Percentiles rank a stretch among this genome's conserved stretches.
phyloP scores from a whole-genome alignment of 1,284 basidiomycete species.

The Peniophora sp. region DNA sequence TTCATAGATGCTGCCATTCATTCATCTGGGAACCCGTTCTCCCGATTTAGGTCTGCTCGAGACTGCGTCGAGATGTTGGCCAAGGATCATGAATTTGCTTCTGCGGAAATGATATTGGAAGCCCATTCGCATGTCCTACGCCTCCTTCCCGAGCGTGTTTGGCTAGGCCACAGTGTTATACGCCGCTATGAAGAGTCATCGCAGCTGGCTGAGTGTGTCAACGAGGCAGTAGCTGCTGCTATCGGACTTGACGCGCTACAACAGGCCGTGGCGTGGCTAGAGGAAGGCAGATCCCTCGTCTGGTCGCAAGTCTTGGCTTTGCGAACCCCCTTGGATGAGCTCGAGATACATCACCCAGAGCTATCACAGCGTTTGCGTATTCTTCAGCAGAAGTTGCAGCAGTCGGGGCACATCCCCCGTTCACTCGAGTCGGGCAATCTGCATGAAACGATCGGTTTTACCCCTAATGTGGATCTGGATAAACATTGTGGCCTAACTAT shows the following conservation, averaged over 20 bases:
- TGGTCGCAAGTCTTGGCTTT: neutral
- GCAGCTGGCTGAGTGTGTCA: neutral
- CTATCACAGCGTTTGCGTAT: neutral
- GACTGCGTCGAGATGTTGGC: neutral
- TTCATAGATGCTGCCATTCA: neutral
- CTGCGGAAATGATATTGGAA: neutral
- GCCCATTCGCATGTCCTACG: conserved; percentile 12
- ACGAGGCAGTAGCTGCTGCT: neutral
- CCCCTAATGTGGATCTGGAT: too few species aligned
- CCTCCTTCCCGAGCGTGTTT: conserved; percentile 1
- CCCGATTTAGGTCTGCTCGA: conserved; percentile 12
- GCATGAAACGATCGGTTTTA: too few species aligned
- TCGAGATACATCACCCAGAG: neutral
- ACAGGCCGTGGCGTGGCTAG: neutral
- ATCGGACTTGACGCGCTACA: neutral
- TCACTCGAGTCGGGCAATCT: too few species aligned
- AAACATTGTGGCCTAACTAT: too few species aligned
- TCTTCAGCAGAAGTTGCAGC: neutral
- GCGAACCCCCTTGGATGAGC: neutral
- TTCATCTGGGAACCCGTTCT: conserved; percentile 13
- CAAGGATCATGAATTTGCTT: neutral
- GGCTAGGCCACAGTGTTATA: neutral
- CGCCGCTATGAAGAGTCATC: neutral
- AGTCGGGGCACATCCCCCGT: neutral
- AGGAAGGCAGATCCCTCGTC: neutral